Evolutionary conservation across 768 basidiomycete genomes (phyloP), one percentile per base, ranked within the genome.

Genomic region (Amanita rubescens): DNA sequence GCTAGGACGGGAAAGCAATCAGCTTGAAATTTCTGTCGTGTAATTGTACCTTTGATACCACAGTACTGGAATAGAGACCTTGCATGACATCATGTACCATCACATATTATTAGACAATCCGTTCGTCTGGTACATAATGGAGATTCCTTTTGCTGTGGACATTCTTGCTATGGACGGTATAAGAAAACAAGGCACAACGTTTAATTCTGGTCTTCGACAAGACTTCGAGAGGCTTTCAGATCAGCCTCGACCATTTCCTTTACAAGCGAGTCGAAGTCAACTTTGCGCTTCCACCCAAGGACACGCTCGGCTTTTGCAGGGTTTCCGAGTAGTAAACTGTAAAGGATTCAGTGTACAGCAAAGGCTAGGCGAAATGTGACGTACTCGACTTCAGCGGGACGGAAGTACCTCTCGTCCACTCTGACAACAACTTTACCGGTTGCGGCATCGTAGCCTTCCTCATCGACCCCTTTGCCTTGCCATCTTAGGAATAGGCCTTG

Each of bases 351-450:
- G 11, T n/a, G 15, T 15, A 20, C 39, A 24, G 14, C 43, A 32
- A 22, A 17, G 41, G 7, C 30, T 34, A 24, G 25, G 24, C 37
- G 33, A 43, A 35, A 41, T 41, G 20, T 57, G 14, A 84, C 88
- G 57, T 63, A 91, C 85, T 95, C 92, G 70, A 95, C 92, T 82
- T 94, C 91, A 17, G 90, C 89, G 8, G 91, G 91, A 68, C 94
- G 87, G 87, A 94, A 96, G 75, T 96, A 95, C 59, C 76, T 76
- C 22, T 87, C 67, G 70, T 98, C 95, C 35, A 97, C 81, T 63
- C 83, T 85, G 62, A 97, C 92, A 46, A 95, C 71, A 33, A 78
- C 77, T 59, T 78, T 83, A 60, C 81, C 82, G 1, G 83, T 84
- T 65, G 84, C 78, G 57, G 71, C 61, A 64, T 92, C 82, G 52